Base-by-base conservation (phyloP, 2,329 filamentous ascomycete genomes). In the Diplodia mutila region DNA sequence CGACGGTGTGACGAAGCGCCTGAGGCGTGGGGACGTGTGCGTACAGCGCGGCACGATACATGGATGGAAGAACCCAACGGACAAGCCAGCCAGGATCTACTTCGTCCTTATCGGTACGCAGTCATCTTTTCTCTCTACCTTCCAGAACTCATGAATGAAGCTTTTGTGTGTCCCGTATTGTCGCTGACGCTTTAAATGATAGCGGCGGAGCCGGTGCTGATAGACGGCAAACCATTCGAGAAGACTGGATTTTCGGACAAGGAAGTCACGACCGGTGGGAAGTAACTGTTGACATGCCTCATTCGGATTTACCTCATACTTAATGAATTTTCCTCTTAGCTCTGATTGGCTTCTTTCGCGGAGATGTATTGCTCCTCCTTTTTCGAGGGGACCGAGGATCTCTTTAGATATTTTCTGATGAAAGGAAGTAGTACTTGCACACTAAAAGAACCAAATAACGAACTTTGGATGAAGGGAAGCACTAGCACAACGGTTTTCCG, bases 1-100 rank as follows among this genome's bases (percentile, higher is more conserved):
- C n/a, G n/a, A 63, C 59, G 32, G 49, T 23, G 59, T 34, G n/a
- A 63, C 37, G 18, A 23, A 34, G 27, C 59, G 59, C 23, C 23
- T 79, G 74, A 76, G 72, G 29, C 68, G 75, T 3, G 78, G 78
- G 1, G 78, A 80, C 70, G 72, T 78, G 5, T 72, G 73, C 1
- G 73, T 80, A 29, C 78, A 80, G 66, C 70, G 78, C 7, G 78
- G 77, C 2, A 79, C 77, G 1, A 80, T 77, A 72, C 78, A 80
- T 70, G 74, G 74, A n/a, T 78, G 76, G 77, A 74, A 72, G 46
- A 79, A 79, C 32, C 34, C 69, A 12, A 75, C 59, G 2, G 59
- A 63, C 46, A 49, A 63, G 27, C 59, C 59, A 2, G 49, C 59
- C 3, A n/a, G 54, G 16, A 67, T 52, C 21, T 55, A 52, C 21